phyloP scores from a whole-genome alignment of 2,329 filamentous ascomycete genomes.

The Ceratocystis lukuohia region DNA sequence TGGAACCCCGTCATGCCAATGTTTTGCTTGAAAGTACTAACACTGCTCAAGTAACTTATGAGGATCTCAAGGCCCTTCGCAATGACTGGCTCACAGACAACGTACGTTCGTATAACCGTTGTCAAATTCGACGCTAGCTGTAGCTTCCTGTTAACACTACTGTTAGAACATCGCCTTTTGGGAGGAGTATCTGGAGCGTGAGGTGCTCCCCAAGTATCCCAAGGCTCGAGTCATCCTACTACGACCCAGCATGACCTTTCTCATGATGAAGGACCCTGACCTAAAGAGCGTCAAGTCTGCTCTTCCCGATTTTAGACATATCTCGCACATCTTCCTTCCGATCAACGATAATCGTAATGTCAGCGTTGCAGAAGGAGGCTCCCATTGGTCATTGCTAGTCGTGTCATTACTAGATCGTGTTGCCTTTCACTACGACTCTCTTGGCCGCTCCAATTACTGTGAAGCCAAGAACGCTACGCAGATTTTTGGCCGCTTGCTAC shows the following conservation, averaged over 20 bases:
- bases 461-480: conserved; percentile 58
- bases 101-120: conserved; percentile 36
- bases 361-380: conserved; percentile 69
- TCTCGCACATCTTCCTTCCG: conserved; percentile 89
- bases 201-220: conserved; percentile 67
- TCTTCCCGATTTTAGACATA: conserved; percentile 64
- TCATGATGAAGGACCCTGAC: conserved; percentile 64
- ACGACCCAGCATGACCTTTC: conserved; percentile 81
- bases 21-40: background rate
- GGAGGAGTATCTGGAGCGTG: conserved; percentile 93
- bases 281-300: conserved; percentile 46
- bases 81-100: conserved; percentile 96
- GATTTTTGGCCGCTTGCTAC: conserved; percentile 57
- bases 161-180: conserved; percentile 91
- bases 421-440: conserved; percentile 91
- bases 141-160: background rate
- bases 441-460: conserved; percentile 59
- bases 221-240: conserved; percentile 80
- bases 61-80: conserved; percentile 78
- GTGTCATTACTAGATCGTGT: conserved; percentile 80
- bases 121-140: background rate
- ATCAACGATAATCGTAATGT: conserved; percentile 79
- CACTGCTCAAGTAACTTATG: conserved; percentile 27
- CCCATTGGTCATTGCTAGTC: conserved; percentile 87
- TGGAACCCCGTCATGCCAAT: background rate